These are phyloP conservation scores for Prunus davidiana DNA, from an alignment of 306 rosid genomes.

Conservation along the genomic window DNA sequence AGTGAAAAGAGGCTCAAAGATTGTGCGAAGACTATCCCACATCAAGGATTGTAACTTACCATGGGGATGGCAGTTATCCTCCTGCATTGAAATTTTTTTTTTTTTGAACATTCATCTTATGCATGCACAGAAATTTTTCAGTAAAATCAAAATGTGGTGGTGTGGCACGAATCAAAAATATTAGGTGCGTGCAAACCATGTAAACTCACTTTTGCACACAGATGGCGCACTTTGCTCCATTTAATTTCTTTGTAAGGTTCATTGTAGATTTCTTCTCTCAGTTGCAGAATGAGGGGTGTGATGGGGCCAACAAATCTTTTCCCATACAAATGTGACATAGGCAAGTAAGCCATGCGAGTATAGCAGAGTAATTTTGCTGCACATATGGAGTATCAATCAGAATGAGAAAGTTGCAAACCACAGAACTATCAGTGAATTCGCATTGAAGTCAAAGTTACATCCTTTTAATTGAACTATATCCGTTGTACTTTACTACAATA, in stretches of 20 bases:
- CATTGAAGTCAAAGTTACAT: not conserved
- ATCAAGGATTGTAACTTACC: conserved; percentile 8
- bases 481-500: not conserved
- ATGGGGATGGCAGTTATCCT: conserved; percentile 24
- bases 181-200: not conserved
- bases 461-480: not conserved
- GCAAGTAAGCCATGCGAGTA: conserved; percentile 59
- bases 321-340: conserved; percentile 72
- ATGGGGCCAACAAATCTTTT: conserved; percentile 65
- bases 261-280: conserved; percentile 46
- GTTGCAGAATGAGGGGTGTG: conserved; percentile 57
- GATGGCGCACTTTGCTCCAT: conserved; percentile 59
- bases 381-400: not conserved
- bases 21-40: conserved; percentile 29
- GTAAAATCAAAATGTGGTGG: not conserved
- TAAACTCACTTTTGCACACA: conserved; percentile 44
- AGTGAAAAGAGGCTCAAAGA: conserved; percentile 25
- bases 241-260: conserved; percentile 46
- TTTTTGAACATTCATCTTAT: too few species aligned
- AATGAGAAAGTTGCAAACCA: not conserved
- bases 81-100: not conserved
- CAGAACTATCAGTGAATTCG: not conserved
- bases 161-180: not conserved
- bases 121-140: not conserved
- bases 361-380: conserved; percentile 77